These are phyloP conservation scores for Dictyostelium citrinum DNA, from an alignment of 78 protist genomes.

Conservation along the genomic window DNA sequence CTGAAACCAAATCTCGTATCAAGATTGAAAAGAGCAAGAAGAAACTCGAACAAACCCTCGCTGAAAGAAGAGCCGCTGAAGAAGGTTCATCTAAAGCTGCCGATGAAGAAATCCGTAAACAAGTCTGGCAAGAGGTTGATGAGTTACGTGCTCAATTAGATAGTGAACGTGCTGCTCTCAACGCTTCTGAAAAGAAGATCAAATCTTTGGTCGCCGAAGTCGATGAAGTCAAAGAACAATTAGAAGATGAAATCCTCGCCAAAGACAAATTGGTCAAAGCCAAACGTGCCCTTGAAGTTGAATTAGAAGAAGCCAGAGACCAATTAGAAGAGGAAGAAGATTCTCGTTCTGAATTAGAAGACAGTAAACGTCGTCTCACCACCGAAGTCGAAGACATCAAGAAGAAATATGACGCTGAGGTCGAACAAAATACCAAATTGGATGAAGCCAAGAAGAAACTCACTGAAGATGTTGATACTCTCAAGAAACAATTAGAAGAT, in stretches of 20 bases:
- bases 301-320: conserved; percentile 54
- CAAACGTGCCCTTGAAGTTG: conserved; percentile 79
- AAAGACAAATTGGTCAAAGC: conserved; percentile 72
- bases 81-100: conserved; percentile 43
- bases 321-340: conserved; percentile 83
- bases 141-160: conserved; percentile 65
- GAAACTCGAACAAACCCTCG: conserved; percentile 70
- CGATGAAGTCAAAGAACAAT: conserved; percentile 61
- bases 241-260: conserved; percentile 56
- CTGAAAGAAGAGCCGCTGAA: conserved; percentile 62
- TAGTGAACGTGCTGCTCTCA: conserved; percentile 51
- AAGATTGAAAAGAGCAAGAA: conserved; percentile 80
- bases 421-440: background rate
- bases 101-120: conserved; percentile 73
- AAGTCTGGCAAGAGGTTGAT: conserved; percentile 69
- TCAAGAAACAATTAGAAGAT: conserved; percentile 62
- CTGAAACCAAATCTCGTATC: conserved; percentile 57
- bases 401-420: conserved; percentile 47
- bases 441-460: conserved; percentile 59
- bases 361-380: conserved; percentile 54
- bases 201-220: conserved; percentile 63
- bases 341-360: conserved; percentile 51
- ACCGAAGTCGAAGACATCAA: conserved; percentile 61
- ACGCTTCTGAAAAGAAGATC: conserved; percentile 67
- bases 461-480: conserved; percentile 41